Conservation (phyloP, 225 moss, liverwort and hornwort species). For the Polytrichum commune region DNA sequence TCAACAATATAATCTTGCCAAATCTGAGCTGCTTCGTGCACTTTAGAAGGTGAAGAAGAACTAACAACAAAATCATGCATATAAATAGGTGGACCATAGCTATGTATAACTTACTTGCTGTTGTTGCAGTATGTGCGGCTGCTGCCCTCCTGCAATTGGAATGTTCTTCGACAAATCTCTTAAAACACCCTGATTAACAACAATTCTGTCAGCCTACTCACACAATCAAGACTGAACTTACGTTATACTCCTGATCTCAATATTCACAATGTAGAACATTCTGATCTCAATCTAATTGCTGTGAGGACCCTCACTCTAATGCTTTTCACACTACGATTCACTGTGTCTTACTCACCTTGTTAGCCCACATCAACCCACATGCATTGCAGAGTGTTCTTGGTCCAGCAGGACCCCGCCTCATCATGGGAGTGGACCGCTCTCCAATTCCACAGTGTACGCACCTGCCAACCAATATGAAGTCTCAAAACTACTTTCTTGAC, state of each 20-base stretch:
- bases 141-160: constrained; percentile 48
- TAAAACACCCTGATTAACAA: constrained; percentile 55
- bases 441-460: constrained; percentile 93
- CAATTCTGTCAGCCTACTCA: background rate
- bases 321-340: background rate
- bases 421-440: constrained; percentile 90
- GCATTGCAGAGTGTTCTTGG: constrained; percentile 85
- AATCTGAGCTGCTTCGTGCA: too few species aligned
- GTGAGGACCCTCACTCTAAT: too few species aligned
- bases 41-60: too few species aligned
- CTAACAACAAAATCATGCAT: too few species aligned
- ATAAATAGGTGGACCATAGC: background rate
- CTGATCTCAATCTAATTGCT: too few species aligned
- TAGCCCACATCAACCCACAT: constrained; percentile 93
- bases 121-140: constrained; percentile 72
- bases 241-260: too few species aligned
- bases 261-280: too few species aligned
- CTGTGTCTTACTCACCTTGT: constrained; percentile 48
- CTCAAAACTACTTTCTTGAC: too few species aligned
- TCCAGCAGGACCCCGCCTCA: constrained; percentile 81
- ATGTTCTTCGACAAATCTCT: constrained; percentile 81
- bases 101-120: constrained; percentile 56
- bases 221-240: too few species aligned
- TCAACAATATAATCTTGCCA: too few species aligned
- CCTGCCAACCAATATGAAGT: constrained; percentile 34